Conservation (phyloP, 352 stramenopile species). For the Phytophthora citricola region DNA sequence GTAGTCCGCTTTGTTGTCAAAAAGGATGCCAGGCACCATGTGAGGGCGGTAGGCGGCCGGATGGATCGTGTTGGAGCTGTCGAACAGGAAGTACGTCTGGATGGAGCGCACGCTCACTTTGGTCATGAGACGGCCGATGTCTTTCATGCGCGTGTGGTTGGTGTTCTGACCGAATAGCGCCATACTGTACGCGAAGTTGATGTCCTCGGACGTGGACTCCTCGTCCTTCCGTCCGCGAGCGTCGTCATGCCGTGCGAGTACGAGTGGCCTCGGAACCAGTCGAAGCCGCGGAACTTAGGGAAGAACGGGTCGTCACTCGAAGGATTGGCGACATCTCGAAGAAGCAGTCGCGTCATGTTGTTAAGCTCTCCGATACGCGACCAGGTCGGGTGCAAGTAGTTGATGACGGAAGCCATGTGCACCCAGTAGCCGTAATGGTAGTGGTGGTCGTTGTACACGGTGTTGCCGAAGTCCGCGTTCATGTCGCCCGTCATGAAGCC, state of each 20-base stretch:
- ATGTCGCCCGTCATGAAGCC: slow-evolving; percentile 58
- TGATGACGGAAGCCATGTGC: slow-evolving; percentile 66
- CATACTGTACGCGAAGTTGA: slow-evolving; percentile 72
- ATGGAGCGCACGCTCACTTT: slow-evolving; percentile 60
- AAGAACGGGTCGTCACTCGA: slow-evolving; percentile 61
- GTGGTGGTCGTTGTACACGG: slow-evolving; percentile 82
- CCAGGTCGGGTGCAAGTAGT: slow-evolving; percentile 77
- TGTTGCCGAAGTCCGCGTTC: slow-evolving; percentile 78
- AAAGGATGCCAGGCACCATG: slow-evolving; percentile 75
- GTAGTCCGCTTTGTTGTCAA: slow-evolving; percentile 87
- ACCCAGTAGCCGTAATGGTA: slow-evolving; percentile 85
- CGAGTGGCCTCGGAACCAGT: slow-evolving; percentile 76
- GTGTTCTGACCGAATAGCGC: slow-evolving; percentile 56
- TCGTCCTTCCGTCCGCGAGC: slow-evolving; percentile 69
- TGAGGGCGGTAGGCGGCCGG: slow-evolving; percentile 46
- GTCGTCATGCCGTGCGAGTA: slow-evolving; percentile 75
- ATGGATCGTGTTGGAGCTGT: slow-evolving; percentile 61
- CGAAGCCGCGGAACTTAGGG: slow-evolving; percentile 70
- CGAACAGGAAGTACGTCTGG: slow-evolving; percentile 79
- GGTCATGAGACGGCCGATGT: slow-evolving; percentile 61
- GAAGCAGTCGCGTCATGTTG: slow-evolving; percentile 48
- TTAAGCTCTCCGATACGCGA: slow-evolving; percentile 57
- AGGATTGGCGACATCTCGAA: slow-evolving; percentile 63
- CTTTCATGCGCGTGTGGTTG: slow-evolving; percentile 44
- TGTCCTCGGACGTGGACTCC: slow-evolving; percentile 71